Evolutionary conservation across 2,329 filamentous ascomycete genomes (phyloP), one percentile per base, ranked within the genome.

Genomic region (Fusarium humuli): DNA sequence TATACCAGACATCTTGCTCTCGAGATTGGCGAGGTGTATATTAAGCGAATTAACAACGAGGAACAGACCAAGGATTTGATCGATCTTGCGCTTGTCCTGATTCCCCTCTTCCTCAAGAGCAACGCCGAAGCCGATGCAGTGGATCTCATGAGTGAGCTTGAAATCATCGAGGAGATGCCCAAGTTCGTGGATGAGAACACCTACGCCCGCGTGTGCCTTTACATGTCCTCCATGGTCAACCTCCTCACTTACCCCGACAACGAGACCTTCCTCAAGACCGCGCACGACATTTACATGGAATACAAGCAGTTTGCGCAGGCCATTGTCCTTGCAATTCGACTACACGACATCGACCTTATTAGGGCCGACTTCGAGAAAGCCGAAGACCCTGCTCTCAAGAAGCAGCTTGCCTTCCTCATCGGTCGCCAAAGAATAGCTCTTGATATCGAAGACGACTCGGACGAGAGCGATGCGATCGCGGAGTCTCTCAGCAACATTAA

Each of bases 191-290:
- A 99, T 80, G 92, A 97, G 80, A 91, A 98, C 82, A 98, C 94
- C 27, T 99, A 97, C 79, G 86, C 92, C 55, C 87, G 96, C 77
- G 96, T 98, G 59, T 98, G 96, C 79, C 83, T 99, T 73, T 99
- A 99, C 83, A 97, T 99, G 91, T 94, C 97, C 75, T 97, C 94
- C 85, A 98, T 98, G 93, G 96, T 99, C 73, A 97, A 96, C 78
- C 88, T 99, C 22, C 90, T 99, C 79, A 98, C 96, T 57, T 98
- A 97, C 78, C 96, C 96, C 45, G 96, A 99, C 81, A 98, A 99
- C 81, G 93, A 98, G 78, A 91, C 93, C 75, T 98, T 99, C 82
- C 90, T 99, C 65, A 91, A 90, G 71, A 97, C 95, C 10, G 94
- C 95, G 49, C 96, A 98, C 83, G 88, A 91, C 70, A 97, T 99